Evolutionary conservation across 1,284 basidiomycete species (phyloP), one percentile per base, ranked within the genome.

Genomic region (Trichosporon coremiiforme): DNA sequence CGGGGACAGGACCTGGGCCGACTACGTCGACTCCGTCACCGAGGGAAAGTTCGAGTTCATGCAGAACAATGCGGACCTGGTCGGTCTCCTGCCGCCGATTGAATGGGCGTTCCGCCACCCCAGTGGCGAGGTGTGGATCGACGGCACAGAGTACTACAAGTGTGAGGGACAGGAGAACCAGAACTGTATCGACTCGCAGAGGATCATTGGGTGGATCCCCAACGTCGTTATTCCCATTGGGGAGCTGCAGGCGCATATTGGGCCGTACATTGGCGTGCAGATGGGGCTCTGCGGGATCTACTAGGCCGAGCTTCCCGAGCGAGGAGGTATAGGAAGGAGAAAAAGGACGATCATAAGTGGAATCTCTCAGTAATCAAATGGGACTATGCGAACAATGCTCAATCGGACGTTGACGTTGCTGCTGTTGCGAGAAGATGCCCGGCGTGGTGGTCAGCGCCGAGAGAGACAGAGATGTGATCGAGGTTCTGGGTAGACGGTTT

Each of bases 111-210:
- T 55, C 66, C 67, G 67, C 35, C 75, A 74, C 25, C 66, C 74
- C 5, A 68, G 65, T 12, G 70, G 66, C 53, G 77, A 78, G 67
- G 60, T 78, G 7, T 78, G 68, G 70, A 72, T 75, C 35, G 8
- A 65, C 8, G 25, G 20, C 4, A 50, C 66, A 22, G 47, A 13
- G 1, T 68, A 69, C 68, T 66, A 17, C 57, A 25, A 66, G 4
- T 78, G 77, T 64, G 25, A 65, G 3, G 77, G 76, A 1, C 75
- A 76, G 64, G 77, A 78, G 70, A 75, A 66, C 57, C 7, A 20
- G 29, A 20, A 45, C 20, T 36, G 47, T 22, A 9, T n/a, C 29
- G 29, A 62, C 57, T n/a, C 15, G 4, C 57, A 62, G 57, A 10
- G 31, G 7, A 31, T 10, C 17, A 8, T 31, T 15, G 57, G 57